A percentile compares a stretch with the other conserved stretches of the same genome.
These are phyloP conservation scores for Rhodotorula sp. DNA, from an alignment of 1,284 basidiomycete genomes.

Conservation along the genomic window DNA sequence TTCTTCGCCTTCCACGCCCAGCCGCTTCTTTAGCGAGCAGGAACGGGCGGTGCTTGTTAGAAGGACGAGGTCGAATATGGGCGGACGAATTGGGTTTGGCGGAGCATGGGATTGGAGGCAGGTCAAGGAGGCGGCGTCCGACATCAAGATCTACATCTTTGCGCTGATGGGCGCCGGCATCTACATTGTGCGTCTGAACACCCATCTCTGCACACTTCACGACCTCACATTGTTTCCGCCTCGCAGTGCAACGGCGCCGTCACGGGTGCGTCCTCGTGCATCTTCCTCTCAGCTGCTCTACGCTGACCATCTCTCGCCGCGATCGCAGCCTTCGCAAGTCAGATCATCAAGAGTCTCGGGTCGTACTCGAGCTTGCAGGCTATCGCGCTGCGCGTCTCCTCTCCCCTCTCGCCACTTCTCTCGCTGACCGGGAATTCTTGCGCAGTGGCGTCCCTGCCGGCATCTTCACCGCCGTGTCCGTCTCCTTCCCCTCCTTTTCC, in stretches of 20 bases:
- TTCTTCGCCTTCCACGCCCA: constrained; percentile 50
- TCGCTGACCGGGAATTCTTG: background rate
- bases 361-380: constrained; percentile 53
- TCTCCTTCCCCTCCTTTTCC: background rate
- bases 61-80: constrained; percentile 49
- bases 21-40: constrained; percentile 48
- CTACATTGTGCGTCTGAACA: constrained; percentile 42
- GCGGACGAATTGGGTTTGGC: constrained; percentile 41
- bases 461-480: background rate
- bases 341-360: constrained; percentile 54
- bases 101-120: constrained; percentile 48
- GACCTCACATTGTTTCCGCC: background rate
- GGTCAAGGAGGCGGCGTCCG: constrained; percentile 51
- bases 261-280: constrained; percentile 48
- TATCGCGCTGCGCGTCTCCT: constrained; percentile 46
- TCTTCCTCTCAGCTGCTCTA: background rate
- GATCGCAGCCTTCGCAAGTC: constrained; percentile 52
- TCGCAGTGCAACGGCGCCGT: constrained; percentile 48
- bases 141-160: constrained; percentile 54
- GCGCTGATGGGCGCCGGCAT: constrained; percentile 47
- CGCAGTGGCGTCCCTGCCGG: background rate
- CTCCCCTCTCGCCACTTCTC: background rate
- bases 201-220: background rate
- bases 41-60: constrained; percentile 49
- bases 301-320: background rate